phyloP scores from a whole-genome alignment of 768 basidiomycete genomes.

The Mrakia hoshinonis region DNA sequence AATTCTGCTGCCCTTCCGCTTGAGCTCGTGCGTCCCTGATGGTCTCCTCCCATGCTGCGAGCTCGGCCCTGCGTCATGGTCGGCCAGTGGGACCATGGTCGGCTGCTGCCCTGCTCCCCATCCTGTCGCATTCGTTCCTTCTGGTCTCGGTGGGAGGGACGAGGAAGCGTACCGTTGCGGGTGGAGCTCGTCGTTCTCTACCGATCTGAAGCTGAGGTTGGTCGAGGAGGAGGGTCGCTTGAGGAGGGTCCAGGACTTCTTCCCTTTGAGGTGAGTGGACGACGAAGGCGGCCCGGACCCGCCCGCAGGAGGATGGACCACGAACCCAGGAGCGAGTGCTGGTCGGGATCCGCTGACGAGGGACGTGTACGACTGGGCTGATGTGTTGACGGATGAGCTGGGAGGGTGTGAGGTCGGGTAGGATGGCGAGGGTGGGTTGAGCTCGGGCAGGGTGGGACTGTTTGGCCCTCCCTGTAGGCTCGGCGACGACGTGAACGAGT shows the following conservation, averaged over 20 bases:
- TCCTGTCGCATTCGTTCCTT: neutral
- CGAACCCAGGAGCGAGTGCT: neutral
- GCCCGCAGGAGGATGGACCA: neutral
- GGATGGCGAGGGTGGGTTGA: neutral
- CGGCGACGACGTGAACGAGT: neutral
- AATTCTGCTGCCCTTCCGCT: neutral
- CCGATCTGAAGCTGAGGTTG: conserved; percentile 6
- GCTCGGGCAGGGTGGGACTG: neutral
- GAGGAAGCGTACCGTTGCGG: neutral
- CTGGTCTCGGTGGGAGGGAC: neutral
- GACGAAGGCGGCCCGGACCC: neutral
- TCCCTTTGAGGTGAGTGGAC: conserved; percentile 4
- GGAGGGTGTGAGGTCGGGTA: neutral
- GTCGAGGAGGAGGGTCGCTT: neutral
- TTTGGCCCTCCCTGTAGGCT: neutral
- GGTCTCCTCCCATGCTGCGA: neutral
- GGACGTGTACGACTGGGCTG: neutral
- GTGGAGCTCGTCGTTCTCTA: neutral
- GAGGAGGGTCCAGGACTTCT: neutral
- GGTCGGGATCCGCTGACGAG: neutral
- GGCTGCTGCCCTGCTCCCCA: neutral
- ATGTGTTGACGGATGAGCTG: neutral
- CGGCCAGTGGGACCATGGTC: neutral
- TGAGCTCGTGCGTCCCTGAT: neutral
- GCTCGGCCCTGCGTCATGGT: neutral